These are phyloP conservation scores for Solanum megistacrolobum DNA, from an alignment of 257 asterid genomes.

Conservation along the genomic window DNA sequence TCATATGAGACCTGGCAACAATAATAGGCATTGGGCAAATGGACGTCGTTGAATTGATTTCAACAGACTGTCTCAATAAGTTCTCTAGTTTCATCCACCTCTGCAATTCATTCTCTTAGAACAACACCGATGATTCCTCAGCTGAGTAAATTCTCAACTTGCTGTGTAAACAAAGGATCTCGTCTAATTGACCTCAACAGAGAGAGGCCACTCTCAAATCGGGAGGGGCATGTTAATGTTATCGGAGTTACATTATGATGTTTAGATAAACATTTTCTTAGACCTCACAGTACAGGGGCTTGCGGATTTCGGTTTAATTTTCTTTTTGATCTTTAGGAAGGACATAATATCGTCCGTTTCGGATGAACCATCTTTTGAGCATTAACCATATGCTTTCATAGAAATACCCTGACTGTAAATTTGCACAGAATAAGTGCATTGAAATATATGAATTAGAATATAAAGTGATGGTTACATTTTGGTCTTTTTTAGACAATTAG, in stretches of 20 bases:
- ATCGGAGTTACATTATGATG: not conserved
- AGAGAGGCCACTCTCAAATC: not conserved
- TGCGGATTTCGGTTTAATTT: not conserved
- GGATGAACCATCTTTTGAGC: not conserved
- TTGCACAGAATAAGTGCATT: slow-evolving; percentile 10
- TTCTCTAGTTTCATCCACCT: slow-evolving; percentile 2
- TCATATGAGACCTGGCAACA: slow-evolving; percentile 43
- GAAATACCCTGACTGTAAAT: not conserved
- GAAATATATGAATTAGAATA: not conserved
- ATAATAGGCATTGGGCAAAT: slow-evolving; percentile 47
- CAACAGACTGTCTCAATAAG: slow-evolving; percentile 2
- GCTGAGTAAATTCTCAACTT: not conserved
- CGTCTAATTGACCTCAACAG: not conserved
- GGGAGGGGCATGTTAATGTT: not conserved
- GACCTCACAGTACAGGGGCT: not conserved
- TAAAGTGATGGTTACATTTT: not conserved
- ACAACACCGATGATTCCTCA: not conserved
- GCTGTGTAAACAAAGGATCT: not conserved
- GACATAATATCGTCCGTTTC: not conserved
- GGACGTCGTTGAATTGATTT: slow-evolving; percentile 38
- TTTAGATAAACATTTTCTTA: not conserved
- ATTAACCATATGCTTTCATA: not conserved
- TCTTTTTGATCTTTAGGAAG: not conserved
- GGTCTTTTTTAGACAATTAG: not conserved
- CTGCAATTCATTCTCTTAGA: not conserved